These are phyloP conservation scores for Fusarium sp. DNA, from an alignment of 2,329 filamentous ascomycete genomes.

Conservation along the genomic window DNA sequence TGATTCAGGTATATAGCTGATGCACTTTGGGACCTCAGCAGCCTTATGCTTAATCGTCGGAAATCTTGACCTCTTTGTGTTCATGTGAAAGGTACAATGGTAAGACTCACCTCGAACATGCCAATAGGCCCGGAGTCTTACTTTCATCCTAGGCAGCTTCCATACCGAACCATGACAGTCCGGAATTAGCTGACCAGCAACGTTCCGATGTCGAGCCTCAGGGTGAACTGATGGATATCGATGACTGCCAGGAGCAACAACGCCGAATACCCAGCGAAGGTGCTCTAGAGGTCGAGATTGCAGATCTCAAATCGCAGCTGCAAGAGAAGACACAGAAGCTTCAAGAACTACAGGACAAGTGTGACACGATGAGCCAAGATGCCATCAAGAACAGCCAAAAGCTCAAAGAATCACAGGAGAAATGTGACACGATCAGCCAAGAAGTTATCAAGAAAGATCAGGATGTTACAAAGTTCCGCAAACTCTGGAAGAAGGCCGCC, in stretches of 20 bases:
- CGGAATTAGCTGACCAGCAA: background rate
- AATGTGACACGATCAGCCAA: background rate
- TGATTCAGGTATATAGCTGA: background rate
- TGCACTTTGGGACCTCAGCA: background rate
- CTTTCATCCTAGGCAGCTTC: too few species aligned
- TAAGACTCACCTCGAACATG: background rate
- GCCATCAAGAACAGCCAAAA: background rate
- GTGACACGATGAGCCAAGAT: background rate
- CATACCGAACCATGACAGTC: background rate
- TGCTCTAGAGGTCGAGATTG: background rate
- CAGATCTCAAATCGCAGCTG: background rate
- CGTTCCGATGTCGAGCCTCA: background rate
- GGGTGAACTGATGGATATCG: background rate
- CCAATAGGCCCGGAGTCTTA: background rate
- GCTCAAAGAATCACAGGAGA: background rate
- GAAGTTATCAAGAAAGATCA: background rate
- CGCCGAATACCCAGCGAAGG: accelerated
- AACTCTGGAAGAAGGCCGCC: background rate
- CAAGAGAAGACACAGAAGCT: background rate
- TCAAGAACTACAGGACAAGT: background rate
- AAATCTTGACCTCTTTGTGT: background rate
- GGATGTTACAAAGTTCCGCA: background rate
- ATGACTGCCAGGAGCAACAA: background rate
- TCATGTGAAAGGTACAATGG: background rate
- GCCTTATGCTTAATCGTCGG: background rate